phyloP scores from a whole-genome alignment of 2,329 filamentous ascomycete species.

The Alternaria consortialis region DNA sequence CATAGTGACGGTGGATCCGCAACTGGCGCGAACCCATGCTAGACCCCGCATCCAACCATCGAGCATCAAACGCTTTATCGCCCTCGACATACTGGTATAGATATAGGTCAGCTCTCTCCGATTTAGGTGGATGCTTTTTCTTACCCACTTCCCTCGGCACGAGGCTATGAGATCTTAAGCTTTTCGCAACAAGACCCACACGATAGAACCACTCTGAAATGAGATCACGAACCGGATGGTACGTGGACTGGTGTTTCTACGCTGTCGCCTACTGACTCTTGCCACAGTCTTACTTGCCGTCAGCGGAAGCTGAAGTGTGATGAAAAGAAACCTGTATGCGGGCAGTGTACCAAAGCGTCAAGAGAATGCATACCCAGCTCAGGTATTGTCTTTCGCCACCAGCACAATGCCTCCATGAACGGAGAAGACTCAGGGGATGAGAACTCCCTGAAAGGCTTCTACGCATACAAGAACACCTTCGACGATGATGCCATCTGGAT shows the following conservation, averaged over 20 bases:
- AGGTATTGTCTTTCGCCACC: slow-evolving; percentile 72
- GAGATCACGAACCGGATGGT: slow-evolving; percentile 54
- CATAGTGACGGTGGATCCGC: slow-evolving; percentile 41
- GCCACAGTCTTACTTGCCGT: slow-evolving; percentile 60
- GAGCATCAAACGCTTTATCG: slow-evolving; percentile 31
- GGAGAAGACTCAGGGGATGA: slow-evolving; percentile 56
- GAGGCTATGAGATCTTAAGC: slow-evolving; percentile 24
- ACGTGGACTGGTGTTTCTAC: slow-evolving; percentile 23
- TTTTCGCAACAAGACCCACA: slow-evolving; percentile 26
- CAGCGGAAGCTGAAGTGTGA: slow-evolving; percentile 72
- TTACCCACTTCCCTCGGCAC: slow-evolving; percentile 36
- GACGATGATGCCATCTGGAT: slow-evolving; percentile 69
- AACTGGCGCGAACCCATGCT: slow-evolving; percentile 46
- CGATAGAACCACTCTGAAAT: slow-evolving; percentile 31
- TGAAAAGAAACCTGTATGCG: slow-evolving; percentile 68
- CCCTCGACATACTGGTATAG: slow-evolving; percentile 39
- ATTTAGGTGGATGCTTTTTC: slow-evolving; percentile 32
- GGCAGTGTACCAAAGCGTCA: slow-evolving; percentile 68
- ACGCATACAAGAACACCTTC: slow-evolving; percentile 73
- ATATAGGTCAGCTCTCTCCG: slow-evolving; percentile 42
- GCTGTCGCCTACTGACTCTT: slow-evolving; percentile 15
- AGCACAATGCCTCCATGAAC: slow-evolving; percentile 75
- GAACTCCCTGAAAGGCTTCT: slow-evolving; percentile 66
- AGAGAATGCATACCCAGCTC: slow-evolving; percentile 69
- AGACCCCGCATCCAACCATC: slow-evolving; percentile 47